phyloP scores from a whole-genome alignment of 441 rosid species.

The Flueggea neowawraea region DNA sequence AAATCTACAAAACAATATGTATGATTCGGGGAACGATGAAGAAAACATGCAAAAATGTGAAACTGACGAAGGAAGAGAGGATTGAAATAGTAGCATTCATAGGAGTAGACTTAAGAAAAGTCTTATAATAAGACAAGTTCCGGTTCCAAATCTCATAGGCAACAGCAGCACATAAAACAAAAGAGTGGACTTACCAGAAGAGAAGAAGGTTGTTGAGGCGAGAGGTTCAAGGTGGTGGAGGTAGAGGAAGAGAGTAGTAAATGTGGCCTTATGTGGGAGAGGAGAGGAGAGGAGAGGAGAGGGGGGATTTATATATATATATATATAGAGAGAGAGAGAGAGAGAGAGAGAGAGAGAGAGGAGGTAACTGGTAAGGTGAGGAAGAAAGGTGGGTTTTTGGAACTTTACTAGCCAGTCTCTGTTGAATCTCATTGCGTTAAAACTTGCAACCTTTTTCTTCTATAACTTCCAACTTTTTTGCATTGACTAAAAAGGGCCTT shows the following conservation, averaged over 20 bases:
- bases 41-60: too few species aligned
- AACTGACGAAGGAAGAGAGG: too few species aligned
- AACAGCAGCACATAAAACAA: not conserved
- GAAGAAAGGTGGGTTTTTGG: slow-evolving; percentile 12
- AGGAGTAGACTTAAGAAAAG: too few species aligned
- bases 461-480: not conserved
- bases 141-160: too few species aligned
- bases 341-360: slow-evolving; percentile 1
- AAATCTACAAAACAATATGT: not conserved
- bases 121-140: too few species aligned
- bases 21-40: too few species aligned
- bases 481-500: slow-evolving; percentile 9
- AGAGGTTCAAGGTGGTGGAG: not conserved
- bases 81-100: too few species aligned
- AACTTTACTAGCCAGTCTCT: not conserved
- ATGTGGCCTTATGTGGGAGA: too few species aligned
- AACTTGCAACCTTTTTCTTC: too few species aligned
- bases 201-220: not conserved
- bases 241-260: not conserved
- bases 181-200: not conserved
- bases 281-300: too few species aligned
- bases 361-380: not conserved
- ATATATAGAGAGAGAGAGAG: not conserved
- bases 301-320: not conserved
- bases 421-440: too few species aligned